phyloP scores from a whole-genome alignment of 2,329 filamentous ascomycete genomes.

The Exutisphaerella laricina region DNA sequence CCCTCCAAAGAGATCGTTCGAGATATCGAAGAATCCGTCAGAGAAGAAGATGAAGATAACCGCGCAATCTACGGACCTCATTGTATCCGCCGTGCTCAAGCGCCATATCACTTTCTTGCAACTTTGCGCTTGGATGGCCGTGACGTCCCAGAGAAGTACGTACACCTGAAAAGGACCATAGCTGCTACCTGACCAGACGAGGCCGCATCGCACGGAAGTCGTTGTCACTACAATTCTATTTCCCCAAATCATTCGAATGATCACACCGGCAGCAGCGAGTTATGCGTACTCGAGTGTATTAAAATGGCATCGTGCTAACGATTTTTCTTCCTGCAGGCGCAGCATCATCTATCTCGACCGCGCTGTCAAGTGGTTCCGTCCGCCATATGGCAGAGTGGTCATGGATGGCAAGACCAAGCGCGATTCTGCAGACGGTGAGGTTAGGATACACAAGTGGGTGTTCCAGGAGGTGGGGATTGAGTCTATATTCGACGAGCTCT shows the following conservation, averaged over 20 bases:
- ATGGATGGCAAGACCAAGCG: constrained; percentile 5
- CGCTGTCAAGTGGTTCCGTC: background rate
- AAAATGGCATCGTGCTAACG: no score
- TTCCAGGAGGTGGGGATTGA: constrained; percentile 16
- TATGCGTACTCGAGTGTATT: no score
- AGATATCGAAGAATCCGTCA: background rate
- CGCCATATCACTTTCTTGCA: constrained; percentile 7
- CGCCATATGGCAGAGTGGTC: background rate
- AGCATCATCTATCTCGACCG: constrained; percentile 12
- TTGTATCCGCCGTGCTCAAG: no score
- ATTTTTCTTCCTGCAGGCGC: no score
- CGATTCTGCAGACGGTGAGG: constrained; percentile 2
- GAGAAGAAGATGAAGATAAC: no score
- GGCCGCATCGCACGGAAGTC: no score
- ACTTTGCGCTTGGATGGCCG: constrained; percentile 13
- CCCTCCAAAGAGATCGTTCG: background rate
- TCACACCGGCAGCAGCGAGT: no score
- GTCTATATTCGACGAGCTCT: constrained; percentile 6
- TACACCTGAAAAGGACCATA: no score
- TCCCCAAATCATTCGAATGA: no score
- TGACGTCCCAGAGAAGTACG: constrained; percentile 7
- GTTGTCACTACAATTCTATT: no score
- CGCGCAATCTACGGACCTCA: no score
- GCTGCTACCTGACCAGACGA: no score
- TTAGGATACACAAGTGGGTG: constrained; percentile 9